Base-by-base conservation (phyloP, 768 basidiomycete species). In the Podaxis sp. region DNA sequence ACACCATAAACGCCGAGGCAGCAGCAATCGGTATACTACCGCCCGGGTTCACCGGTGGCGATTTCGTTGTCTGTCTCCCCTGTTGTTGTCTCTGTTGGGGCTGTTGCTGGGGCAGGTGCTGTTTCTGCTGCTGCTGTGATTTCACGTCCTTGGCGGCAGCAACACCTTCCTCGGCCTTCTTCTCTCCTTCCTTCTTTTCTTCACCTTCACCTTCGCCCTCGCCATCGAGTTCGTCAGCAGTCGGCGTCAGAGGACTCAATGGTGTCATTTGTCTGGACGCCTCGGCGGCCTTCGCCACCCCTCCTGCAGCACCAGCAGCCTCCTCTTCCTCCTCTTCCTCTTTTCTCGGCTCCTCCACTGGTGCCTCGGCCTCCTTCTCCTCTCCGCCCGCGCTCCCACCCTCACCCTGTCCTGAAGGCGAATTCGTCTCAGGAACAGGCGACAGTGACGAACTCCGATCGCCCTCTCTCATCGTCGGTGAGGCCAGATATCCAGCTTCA, bases 181-280 rank as follows among this genome's bases (percentile, higher is more conserved):
- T 63, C 43, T 61, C 57, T 59, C 37, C 64, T 52, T 56, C 65
- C 65, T 57, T 68, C 65, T 57, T 57, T 22, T 64, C 65, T 40
- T 63, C 66, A 11, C n/a, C 40, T 12, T 64, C 64, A 33, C 66
- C 71, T 55, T 71, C 70, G 37, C 75, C 73, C 56, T 78, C 74
- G 57, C 74, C 73, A 2, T 79, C 77, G 27, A 54, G 43, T 22
- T 85, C 84, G 52, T 85, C 85, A 43, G 87, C 84, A 0, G 87
- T 81, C 0, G 88, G 86, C 7, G 90, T 90, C 25, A 91, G 83
- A 65, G 91, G 90, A 66, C 87, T 91, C 70, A 93, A 83, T 2
- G 90, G 90, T 0, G 90, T 90, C 22, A 87, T 87, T 62, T 79
- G 80, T 33, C 85, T 78, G 59, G 87, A 89, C 13, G 53, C 17